phyloP scores from a whole-genome alignment of 1,284 basidiomycete genomes.

The Moniliella sp. region DNA sequence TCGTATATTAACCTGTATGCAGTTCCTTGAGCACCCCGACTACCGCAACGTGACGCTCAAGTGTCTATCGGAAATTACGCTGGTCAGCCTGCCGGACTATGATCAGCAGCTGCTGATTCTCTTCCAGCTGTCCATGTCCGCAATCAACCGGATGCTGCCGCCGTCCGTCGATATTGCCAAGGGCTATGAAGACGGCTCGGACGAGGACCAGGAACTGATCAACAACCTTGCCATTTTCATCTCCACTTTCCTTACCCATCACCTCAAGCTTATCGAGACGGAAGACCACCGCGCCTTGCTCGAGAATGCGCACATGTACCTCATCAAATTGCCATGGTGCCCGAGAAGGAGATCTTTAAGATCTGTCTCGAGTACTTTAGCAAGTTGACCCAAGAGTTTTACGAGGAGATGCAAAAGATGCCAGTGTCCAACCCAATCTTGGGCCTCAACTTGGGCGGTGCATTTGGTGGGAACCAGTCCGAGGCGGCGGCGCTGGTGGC shows the following conservation, averaged over 20 bases:
- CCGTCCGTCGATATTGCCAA: conserved; percentile 65
- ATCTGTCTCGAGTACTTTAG: conserved; percentile 97
- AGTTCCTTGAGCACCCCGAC: conserved; percentile 90
- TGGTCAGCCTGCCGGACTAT: conserved; percentile 89
- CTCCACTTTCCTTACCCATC: conserved; percentile 65
- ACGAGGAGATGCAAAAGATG: conserved; percentile 79
- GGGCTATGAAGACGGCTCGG: conserved; percentile 71
- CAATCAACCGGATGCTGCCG: conserved; percentile 32
- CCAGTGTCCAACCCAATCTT: conserved; percentile 79
- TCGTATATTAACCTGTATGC: conserved; percentile 2
- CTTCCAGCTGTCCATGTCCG: conserved; percentile 48
- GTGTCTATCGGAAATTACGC: conserved; percentile 78
- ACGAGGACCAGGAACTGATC: conserved; percentile 86
- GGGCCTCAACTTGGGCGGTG: conserved; percentile 50
- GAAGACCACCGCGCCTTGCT: conserved; percentile 76
- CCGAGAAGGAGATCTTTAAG: conserved; percentile 97
- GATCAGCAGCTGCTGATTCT: conserved; percentile 92
- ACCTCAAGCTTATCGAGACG: conserved; percentile 76
- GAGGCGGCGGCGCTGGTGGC: conserved; percentile 37
- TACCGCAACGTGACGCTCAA: conserved; percentile 95
- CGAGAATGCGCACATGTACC: conserved; percentile 61
- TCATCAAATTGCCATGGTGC: conserved; percentile 93
- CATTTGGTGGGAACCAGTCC: conserved; percentile 33
- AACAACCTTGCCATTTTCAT: conserved; percentile 92
- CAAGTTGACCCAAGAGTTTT: conserved; percentile 93